Conservation (phyloP, 2,329 filamentous ascomycete genomes). For the Fusarium nurragi region DNA sequence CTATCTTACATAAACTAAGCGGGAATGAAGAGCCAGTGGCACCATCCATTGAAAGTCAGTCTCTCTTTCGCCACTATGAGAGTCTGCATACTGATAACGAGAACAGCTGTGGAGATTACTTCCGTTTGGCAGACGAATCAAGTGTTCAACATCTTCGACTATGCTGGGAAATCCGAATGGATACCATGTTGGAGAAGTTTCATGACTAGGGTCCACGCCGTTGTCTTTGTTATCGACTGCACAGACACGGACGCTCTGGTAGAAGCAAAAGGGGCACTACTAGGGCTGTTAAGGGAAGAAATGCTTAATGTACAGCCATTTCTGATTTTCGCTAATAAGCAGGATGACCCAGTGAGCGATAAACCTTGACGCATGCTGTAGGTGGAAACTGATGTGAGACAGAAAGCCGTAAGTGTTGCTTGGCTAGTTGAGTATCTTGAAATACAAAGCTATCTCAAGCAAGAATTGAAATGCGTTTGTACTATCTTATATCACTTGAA, state of each 20-base stretch:
- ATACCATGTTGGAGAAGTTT: conserved; percentile 11
- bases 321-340: conserved; percentile 16
- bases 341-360: not conserved
- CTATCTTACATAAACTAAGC: not conserved
- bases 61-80: fast-evolving
- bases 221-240: conserved; percentile 11
- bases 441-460: not conserved
- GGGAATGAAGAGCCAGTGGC: not conserved
- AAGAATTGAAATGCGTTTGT: not conserved
- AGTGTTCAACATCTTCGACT: conserved; percentile 2
- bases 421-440: not conserved
- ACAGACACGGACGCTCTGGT: not conserved
- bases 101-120: not conserved
- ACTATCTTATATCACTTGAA: fast-evolving
- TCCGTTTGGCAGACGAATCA: not conserved
- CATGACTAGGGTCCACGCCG: not conserved
- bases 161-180: not conserved
- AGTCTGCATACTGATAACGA: not conserved
- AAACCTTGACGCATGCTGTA: not conserved
- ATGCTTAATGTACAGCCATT: not conserved
- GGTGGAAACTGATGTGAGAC: too few relatives aligned
- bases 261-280: not conserved
- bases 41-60: not conserved
- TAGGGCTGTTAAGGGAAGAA: not conserved
- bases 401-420: not conserved